Evolutionary conservation across 163 green algal genomes (phyloP).

Genomic region (Botryococcus braunii): DNA sequence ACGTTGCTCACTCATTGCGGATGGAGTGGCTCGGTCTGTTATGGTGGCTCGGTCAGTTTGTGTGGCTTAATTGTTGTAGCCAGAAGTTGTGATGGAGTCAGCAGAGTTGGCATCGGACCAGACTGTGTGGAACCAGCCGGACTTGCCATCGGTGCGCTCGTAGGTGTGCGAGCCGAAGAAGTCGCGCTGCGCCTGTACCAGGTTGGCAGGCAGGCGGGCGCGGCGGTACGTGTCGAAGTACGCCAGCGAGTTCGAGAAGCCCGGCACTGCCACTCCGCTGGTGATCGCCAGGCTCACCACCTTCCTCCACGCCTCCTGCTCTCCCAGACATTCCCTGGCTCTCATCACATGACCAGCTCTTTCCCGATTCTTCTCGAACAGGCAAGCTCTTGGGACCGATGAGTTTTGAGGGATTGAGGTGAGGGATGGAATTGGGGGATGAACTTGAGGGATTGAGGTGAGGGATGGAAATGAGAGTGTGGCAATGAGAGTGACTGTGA

Average conservation of each 20-base stretch:
- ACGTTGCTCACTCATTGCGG: too few relatives aligned
- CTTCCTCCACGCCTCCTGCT: conserved; percentile 73
- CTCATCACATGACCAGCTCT: too few relatives aligned
- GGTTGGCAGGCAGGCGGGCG: conserved; percentile 72
- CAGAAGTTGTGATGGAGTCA: conserved; percentile 84
- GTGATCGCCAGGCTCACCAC: conserved; percentile 82
- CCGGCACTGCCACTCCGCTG: conserved; percentile 57
- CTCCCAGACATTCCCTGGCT: too few relatives aligned
- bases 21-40: too few relatives aligned
- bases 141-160: conserved; percentile 78
- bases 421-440: too few relatives aligned
- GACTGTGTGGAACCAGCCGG: conserved; percentile 86
- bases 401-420: too few relatives aligned
- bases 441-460: too few relatives aligned
- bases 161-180: conserved; percentile 99
- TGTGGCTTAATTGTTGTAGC: conserved; percentile 64
- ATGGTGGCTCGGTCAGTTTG: too few relatives aligned
- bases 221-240: conserved; percentile 98
- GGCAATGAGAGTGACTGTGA: too few relatives aligned
- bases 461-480: too few relatives aligned
- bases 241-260: conserved; percentile 69
- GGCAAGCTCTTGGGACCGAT: too few relatives aligned
- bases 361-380: too few relatives aligned
- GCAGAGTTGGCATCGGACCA: conserved; percentile 39
- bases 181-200: conserved; percentile 91